A percentile compares a stretch with the other conserved stretches of the same genome.
These are phyloP conservation scores for Cystobasidium slooffiae DNA, from an alignment of 1,284 basidiomycete genomes.

Conservation along the genomic window DNA sequence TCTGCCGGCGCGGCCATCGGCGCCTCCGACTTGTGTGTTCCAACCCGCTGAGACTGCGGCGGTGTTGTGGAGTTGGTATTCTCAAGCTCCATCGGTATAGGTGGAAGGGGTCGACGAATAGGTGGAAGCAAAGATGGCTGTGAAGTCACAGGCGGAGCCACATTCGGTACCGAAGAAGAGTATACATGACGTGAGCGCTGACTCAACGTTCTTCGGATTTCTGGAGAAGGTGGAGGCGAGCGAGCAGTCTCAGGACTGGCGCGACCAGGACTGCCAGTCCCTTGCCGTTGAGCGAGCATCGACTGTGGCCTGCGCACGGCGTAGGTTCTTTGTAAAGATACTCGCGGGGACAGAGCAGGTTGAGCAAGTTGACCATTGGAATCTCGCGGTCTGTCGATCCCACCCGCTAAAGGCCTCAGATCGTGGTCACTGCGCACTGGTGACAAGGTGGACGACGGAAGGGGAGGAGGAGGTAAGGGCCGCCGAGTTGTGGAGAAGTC, in stretches of 20 bases:
- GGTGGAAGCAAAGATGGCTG: background rate
- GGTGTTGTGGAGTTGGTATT: background rate
- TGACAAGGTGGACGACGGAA: background rate
- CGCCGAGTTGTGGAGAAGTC: background rate
- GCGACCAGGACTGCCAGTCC: background rate
- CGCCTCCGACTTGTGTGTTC: background rate
- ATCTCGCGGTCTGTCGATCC: background rate
- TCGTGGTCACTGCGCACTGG: background rate
- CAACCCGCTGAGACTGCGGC: background rate
- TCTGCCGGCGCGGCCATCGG: background rate
- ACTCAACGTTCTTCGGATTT: constrained; percentile 15
- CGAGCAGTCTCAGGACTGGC: background rate
- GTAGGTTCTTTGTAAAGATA: background rate
- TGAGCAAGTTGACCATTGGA: no score
- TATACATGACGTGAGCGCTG: constrained; percentile 36
- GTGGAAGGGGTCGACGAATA: constrained; percentile 23
- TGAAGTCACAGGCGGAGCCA: background rate
- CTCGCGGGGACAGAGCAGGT: background rate
- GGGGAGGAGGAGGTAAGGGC: background rate
- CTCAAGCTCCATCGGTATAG: background rate
- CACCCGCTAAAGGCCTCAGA: background rate
- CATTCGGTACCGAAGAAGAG: constrained; percentile 31
- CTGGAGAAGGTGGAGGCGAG: constrained; percentile 6
- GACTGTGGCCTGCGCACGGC: constrained; percentile 16
- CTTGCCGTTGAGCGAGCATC: background rate